phyloP scores from a whole-genome alignment of 345 rosid genomes.

The Jatropha curcas region DNA sequence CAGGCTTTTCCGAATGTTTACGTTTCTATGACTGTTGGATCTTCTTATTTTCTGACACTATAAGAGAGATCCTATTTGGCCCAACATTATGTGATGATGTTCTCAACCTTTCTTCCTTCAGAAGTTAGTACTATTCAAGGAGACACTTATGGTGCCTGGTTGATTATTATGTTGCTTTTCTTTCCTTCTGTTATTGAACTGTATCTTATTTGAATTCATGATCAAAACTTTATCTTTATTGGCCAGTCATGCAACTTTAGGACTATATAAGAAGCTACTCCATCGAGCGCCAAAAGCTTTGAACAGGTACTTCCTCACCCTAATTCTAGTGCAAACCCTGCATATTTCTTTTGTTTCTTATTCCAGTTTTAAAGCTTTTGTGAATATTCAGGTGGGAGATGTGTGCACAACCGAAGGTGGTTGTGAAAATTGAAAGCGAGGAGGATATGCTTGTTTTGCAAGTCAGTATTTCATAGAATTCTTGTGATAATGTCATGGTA shows the following conservation, averaged over 20 bases:
- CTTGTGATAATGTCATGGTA: neutral
- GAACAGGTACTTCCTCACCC: constrained; percentile 46
- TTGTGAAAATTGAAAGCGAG: constrained; percentile 85
- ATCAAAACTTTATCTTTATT: constrained; percentile 16
- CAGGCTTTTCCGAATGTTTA: neutral
- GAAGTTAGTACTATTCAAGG: neutral
- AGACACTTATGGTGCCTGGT: neutral
- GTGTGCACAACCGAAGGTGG: constrained; percentile 96
- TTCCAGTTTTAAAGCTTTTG: constrained; percentile 2
- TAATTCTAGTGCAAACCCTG: neutral
- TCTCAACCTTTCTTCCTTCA: neutral
- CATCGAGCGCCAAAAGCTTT: constrained; percentile 82
- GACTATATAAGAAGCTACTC: constrained; percentile 80
- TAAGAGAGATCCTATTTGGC: neutral
- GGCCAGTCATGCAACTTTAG: constrained; percentile 93
- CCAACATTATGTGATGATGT: neutral
- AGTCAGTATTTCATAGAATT: constrained; percentile 47
- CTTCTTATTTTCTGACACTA: neutral
- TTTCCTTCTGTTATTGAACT: constrained; percentile 3
- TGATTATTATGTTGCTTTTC: neutral
- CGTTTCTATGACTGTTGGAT: neutral
- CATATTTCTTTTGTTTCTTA: neutral
- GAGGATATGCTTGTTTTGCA: constrained; percentile 89
- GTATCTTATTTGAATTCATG: constrained; percentile 2
- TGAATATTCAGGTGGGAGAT: constrained; percentile 80